Base-by-base conservation (phyloP, 345 rosid genomes). In the Hibiscus syriacus region DNA sequence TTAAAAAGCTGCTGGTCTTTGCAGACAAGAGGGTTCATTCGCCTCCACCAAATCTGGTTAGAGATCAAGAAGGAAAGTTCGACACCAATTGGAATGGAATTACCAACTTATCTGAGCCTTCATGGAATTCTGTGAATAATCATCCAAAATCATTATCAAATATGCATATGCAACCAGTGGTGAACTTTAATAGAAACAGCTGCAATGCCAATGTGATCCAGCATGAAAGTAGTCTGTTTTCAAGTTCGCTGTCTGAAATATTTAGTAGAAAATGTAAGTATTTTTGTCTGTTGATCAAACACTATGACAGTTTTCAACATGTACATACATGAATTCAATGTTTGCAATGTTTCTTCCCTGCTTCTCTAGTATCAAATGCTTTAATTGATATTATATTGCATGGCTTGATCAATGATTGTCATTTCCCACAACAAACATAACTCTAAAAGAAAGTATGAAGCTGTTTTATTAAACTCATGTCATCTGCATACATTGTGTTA, bases 211-310 rank as follows among this genome's bases (percentile, higher is more conserved):
- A 67, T 72, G 83, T 80, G 62, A 75, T 74, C 53, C 83, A 82
- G 80, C 76, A 84, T 74, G 96, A 88, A 80, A 90, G 88, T 80
- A 86, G 97, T 78, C 84, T 93, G 62, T 93, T 93, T 79, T 93
- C 98, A 34, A 87, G 96, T 82, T 90, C 98, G 14, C 57, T 93
- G 69, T 90, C 97, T 22, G 98, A 93, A 57, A 66, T 87, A 68
- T 86, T 87, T 75, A 87, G 69, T 70, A 72, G 81, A 71, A 89
- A 87, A 70, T 61, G 98, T 89, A 82, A 81, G 90, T 66, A 38
- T 55, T 73, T 73, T 16, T 57, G 20, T 65, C 17, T 43, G 46
- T 55, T 6, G 26, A 38, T 64, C 59, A 55, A 29, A 39, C 45
- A 19, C 0, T 34, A 19, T 34, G 16, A 16, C 0, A 23, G 41